phyloP scores from a whole-genome alignment of 768 basidiomycete species.

The Rhodotorula diobovata region DNA sequence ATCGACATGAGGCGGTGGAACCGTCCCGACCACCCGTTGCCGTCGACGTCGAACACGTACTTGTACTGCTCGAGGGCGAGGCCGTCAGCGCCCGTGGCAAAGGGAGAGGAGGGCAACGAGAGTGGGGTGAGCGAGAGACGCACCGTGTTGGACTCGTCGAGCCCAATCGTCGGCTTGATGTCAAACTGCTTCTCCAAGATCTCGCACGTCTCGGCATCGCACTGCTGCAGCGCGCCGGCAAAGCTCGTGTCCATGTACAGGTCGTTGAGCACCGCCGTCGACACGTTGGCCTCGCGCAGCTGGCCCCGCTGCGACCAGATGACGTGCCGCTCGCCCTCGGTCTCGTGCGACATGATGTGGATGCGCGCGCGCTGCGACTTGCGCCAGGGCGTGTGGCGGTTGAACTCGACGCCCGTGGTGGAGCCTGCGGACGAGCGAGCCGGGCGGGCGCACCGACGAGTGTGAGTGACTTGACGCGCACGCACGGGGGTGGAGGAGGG shows the following conservation, averaged over 20 bases:
- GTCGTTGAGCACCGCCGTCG: slow-evolving; percentile 36
- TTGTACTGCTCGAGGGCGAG: slow-evolving; percentile 30
- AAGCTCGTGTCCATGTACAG: slow-evolving; percentile 43
- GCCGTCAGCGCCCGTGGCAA: too few species aligned
- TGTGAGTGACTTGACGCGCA: too few species aligned
- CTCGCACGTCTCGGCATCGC: slow-evolving; percentile 42
- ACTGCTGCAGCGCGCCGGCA: slow-evolving; percentile 41
- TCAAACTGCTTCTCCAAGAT: slow-evolving; percentile 38
- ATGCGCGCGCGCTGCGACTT: slow-evolving; percentile 48
- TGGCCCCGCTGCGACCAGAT: slow-evolving; percentile 47
- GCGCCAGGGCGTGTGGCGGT: slow-evolving; percentile 48
- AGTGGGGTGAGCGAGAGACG: background rate
- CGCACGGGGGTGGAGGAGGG: background rate
- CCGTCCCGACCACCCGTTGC: slow-evolving; percentile 39
- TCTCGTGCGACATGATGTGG: slow-evolving; percentile 46
- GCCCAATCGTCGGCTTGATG: slow-evolving; percentile 42
- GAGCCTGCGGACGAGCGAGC: slow-evolving; percentile 29
- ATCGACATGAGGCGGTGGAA: slow-evolving; percentile 64
- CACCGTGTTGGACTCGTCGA: slow-evolving; percentile 35
- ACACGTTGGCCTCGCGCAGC: slow-evolving; percentile 33
- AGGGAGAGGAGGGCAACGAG: too few species aligned
- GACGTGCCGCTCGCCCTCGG: slow-evolving; percentile 47
- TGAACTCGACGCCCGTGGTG: slow-evolving; percentile 49
- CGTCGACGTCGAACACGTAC: slow-evolving; percentile 37
- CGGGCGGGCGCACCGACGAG: background rate